Percentiles rank a stretch among this genome's conserved stretches.
Conservation (phyloP, 805 yeast genomes). For the Starmerella davenportii region DNA sequence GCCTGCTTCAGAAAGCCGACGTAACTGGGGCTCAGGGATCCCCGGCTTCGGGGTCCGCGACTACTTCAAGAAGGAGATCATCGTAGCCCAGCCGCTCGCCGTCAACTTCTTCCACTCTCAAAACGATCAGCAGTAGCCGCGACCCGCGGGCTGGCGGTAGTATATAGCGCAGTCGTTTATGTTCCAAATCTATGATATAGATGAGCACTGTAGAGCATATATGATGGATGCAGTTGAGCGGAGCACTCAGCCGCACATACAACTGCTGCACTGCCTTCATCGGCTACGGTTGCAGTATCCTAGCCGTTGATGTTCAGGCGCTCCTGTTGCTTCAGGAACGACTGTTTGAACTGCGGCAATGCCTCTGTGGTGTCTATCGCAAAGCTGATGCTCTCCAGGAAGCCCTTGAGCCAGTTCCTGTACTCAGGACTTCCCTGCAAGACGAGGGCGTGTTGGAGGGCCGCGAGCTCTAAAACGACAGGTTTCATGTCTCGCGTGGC, state of each 20-base stretch:
- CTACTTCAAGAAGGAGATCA: conserved; percentile 37
- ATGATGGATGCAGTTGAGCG: too few species aligned
- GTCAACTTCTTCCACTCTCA: conserved; percentile 73
- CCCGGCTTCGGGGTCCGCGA: conserved; percentile 64
- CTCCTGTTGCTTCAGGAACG: conserved; percentile 11
- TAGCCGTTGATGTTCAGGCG: neutral
- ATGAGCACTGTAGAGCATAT: too few species aligned
- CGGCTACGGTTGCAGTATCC: too few species aligned
- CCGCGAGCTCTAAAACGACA: conserved; percentile 56
- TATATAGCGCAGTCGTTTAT: too few species aligned
- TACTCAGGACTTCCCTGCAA: conserved; percentile 27
- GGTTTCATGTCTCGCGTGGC: conserved; percentile 62
- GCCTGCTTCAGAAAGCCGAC: conserved; percentile 28
- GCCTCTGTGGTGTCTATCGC: neutral
- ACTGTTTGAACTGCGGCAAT: conserved; percentile 15
- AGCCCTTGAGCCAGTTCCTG: conserved; percentile 11
- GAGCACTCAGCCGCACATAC: too few species aligned
- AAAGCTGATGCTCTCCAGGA: neutral
- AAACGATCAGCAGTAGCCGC: conserved; percentile 27
- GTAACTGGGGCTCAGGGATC: conserved; percentile 70
- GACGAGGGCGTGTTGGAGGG: conserved; percentile 46
- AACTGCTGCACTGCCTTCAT: too few species aligned
- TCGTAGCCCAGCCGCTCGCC: conserved; percentile 40
- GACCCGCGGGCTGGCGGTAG: too few species aligned
- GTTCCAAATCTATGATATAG: too few species aligned